Percentiles rank a stretch among this genome's conserved stretches.
Conservation (phyloP, 148 eudicot species). For the Fagopyrum homotropicum region DNA sequence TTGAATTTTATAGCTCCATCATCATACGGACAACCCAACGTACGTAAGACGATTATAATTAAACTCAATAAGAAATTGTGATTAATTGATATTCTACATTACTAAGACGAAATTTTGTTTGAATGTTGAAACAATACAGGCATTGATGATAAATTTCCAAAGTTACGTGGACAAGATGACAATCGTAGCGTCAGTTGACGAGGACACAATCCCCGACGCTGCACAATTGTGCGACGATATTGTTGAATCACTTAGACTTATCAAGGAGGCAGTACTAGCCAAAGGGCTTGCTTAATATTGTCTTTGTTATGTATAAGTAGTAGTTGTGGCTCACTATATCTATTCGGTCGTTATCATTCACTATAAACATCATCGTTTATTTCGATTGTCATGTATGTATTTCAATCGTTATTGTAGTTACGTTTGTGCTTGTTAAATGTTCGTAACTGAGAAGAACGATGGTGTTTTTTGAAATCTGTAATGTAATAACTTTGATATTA, state of each 20-base stretch:
- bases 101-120: background rate
- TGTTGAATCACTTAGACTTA: slow-evolving; percentile 15
- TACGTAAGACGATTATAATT: slow-evolving; percentile 14
- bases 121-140: slow-evolving; percentile 18
- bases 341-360: too few relatives aligned
- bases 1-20: slow-evolving; percentile 48
- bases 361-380: too few relatives aligned
- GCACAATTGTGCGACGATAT: slow-evolving; percentile 16
- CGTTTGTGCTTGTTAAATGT: too few relatives aligned
- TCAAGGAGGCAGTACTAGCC: slow-evolving; percentile 17
- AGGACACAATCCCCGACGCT: slow-evolving; percentile 17
- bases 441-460: too few relatives aligned
- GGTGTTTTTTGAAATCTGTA: too few relatives aligned
- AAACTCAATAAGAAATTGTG: too few relatives aligned
- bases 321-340: too few relatives aligned
- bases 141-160: slow-evolving; percentile 46
- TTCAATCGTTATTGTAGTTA: too few relatives aligned
- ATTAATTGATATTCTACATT: too few relatives aligned
- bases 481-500: too few relatives aligned
- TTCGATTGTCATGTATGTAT: too few relatives aligned
- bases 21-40: slow-evolving; percentile 50
- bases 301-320: too few relatives aligned
- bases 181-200: slow-evolving; percentile 15
- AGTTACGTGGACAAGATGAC: slow-evolving; percentile 26
- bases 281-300: slow-evolving; percentile 5